phyloP scores from a whole-genome alignment of 2,329 filamentous ascomycete genomes.

The Alternaria postmessia region DNA sequence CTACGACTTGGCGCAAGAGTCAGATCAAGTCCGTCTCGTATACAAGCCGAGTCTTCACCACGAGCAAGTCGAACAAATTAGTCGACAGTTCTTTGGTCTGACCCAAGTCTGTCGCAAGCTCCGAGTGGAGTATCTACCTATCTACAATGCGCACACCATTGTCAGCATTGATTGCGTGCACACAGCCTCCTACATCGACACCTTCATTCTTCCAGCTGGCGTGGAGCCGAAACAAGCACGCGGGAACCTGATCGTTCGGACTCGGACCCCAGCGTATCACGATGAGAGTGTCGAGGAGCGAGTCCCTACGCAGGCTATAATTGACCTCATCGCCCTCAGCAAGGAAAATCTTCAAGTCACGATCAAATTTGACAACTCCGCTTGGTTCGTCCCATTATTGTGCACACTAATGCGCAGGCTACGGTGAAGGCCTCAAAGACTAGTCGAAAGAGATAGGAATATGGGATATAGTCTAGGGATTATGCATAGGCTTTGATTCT shows the following conservation, averaged over 20 bases:
- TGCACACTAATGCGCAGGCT: too few relatives aligned
- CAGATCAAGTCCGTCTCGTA: neutral
- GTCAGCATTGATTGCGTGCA: neutral
- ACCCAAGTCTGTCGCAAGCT: neutral
- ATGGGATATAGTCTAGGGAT: too few relatives aligned
- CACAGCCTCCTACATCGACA: neutral
- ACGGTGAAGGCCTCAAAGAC: too few relatives aligned
- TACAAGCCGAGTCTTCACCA: neutral
- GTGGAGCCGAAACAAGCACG: neutral
- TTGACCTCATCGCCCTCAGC: neutral
- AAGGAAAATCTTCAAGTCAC: accelerated
- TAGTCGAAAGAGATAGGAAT: too few relatives aligned
- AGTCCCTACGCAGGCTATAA: too few relatives aligned
- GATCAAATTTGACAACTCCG: neutral
- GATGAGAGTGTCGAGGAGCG: too few relatives aligned
- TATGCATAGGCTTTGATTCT: too few relatives aligned
- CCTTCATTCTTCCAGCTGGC: neutral
- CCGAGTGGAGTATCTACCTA: neutral
- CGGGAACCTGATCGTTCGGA: neutral
- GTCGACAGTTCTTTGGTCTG: neutral
- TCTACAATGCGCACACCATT: neutral
- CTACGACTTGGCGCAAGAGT: neutral
- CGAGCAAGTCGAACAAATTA: neutral
- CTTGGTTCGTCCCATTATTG: neutral
- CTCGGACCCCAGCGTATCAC: too few relatives aligned